Base-by-base conservation (phyloP, 2,329 filamentous ascomycete species). In the Colletotrichum tabaci region DNA sequence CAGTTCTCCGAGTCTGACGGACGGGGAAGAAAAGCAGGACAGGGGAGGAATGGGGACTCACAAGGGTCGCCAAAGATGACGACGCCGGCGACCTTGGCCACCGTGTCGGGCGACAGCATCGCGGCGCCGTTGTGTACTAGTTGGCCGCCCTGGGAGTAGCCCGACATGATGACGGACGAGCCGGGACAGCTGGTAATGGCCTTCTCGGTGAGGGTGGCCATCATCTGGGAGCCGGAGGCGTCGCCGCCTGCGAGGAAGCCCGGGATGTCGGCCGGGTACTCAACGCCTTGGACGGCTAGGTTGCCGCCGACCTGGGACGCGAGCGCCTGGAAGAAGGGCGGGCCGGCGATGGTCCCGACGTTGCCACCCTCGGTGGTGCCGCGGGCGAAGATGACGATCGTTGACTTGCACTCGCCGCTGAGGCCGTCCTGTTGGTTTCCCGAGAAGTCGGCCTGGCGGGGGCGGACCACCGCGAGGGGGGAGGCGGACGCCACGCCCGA, bases 371-470 rank as follows among this genome's bases (percentile, higher is more conserved):
- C 87, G 7, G 83, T 84, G 4, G 87, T 89, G 10, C 88, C 88
- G 21, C 88, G 84, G n/a, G 88, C 88, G 74, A 87, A 90, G 74
- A 90, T 85, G 62, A 90, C 78, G 9, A 87, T 89, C 72, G 87
- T 82, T 42, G 80, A 76, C 44, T 83, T 84, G 78, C 85, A 87
- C 4, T 49, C 42, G 16, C 71, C 73, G 18, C 58, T 61, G 26
- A 74, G 67, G 30, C 72, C 71, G 52, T 74, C 65, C 40, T 67
- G 72, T n/a, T 57, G 55, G 60, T 61, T 71, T 21, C n/a, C 53
- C 13, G 71, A 73, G 61, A 72, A 73, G 46, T 73, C 64, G 53
- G 68, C 72, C 63, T 72, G 72, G 12, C 68, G 72, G 18, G 62
- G 47, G 9, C 38, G 12, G 30, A 67, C 21, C 21, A 67, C 21